Conservation (phyloP, 176 grass and related monocot species). For the Oryza meyeriana region DNA sequence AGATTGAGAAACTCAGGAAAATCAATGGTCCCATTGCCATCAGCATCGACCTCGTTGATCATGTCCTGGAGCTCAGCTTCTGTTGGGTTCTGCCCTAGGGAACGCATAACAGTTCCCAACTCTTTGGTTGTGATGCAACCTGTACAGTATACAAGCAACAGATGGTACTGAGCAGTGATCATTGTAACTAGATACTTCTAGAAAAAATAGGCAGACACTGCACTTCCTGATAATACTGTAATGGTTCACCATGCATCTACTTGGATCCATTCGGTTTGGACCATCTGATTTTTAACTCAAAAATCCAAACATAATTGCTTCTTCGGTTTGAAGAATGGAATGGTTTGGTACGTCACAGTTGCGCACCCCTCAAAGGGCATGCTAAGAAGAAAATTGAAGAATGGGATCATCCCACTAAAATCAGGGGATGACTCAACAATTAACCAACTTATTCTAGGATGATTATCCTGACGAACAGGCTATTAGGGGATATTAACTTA, state of each 20-base stretch:
- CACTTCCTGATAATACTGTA: neutral
- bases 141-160: conserved; percentile 12
- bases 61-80: conserved; percentile 97
- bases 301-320: no score
- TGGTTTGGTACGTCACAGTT: neutral
- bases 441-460: neutral
- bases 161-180: neutral
- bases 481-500: neutral
- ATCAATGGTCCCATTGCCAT: conserved; percentile 89
- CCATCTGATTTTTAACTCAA: no score
- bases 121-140: conserved; percentile 98
- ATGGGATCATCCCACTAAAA: no score
- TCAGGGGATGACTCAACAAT: neutral
- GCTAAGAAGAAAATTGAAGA: neutral
- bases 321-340: no score
- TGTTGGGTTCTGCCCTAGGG: conserved; percentile 83
- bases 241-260: neutral
- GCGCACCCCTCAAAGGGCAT: neutral
- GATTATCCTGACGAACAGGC: neutral
- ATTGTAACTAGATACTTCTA: neutral
- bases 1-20: conserved; percentile 88
- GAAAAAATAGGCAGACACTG: neutral
- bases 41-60: conserved; percentile 89
- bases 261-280: neutral
- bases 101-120: conserved; percentile 92